Conservation (phyloP, 495 filamentous ascomycete species). For the Chlorociboria aeruginascens region DNA sequence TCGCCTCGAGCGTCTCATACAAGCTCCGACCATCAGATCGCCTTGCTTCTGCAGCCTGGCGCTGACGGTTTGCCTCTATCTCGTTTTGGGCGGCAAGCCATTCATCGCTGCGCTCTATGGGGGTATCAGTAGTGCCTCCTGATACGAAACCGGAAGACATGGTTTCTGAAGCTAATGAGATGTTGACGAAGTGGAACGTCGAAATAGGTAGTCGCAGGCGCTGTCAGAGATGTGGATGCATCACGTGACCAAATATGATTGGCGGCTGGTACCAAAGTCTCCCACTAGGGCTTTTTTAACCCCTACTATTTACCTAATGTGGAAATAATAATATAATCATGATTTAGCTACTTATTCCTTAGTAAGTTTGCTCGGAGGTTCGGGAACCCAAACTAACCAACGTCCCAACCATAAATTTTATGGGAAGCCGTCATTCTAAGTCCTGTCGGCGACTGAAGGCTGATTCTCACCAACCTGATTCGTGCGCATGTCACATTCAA, state of each 20-base stretch:
- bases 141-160: constrained; percentile 91
- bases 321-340: no score
- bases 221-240: background rate
- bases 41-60: constrained; percentile 34
- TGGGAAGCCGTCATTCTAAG: background rate
- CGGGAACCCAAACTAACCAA: no score
- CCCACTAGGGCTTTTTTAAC: background rate
- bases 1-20: constrained; percentile 80
- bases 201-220: no score
- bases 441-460: background rate
- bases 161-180: background rate
- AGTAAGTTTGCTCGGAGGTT: no score
- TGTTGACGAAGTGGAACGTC: background rate
- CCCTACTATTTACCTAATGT: background rate
- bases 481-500: constrained; percentile 5
- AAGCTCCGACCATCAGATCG: constrained; percentile 61
- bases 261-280: background rate
- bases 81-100: constrained; percentile 72
- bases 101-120: constrained; percentile 48
- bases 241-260: background rate
- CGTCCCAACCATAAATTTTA: no score
- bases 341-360: no score
- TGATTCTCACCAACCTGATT: constrained; percentile 2
- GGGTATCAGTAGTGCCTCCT: constrained; percentile 60
- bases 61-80: constrained; percentile 41